Evolutionary conservation across 2,329 filamentous ascomycete species (phyloP).

Genomic region (Spiromastix sp.): DNA sequence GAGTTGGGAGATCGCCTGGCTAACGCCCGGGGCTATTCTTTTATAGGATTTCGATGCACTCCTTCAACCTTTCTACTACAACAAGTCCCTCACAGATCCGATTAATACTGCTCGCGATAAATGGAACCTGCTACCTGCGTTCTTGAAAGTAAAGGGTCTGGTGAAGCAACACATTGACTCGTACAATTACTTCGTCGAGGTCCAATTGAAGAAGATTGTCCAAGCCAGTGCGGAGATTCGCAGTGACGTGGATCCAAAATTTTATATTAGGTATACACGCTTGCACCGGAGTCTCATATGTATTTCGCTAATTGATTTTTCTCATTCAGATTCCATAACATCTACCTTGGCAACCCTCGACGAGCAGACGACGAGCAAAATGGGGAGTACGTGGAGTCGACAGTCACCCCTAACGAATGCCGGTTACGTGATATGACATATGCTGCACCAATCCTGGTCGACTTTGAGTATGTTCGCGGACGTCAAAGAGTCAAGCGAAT

Average conservation of each 20-base stretch:
- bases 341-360: slow-evolving; percentile 73
- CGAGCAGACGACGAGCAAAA: slow-evolving; percentile 64
- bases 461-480: slow-evolving; percentile 81
- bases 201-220: slow-evolving; percentile 94
- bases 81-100: slow-evolving; percentile 56
- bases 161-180: slow-evolving; percentile 98
- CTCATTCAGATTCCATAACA: slow-evolving; percentile 59
- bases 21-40: neutral
- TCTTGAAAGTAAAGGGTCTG: slow-evolving; percentile 91
- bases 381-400: slow-evolving; percentile 44
- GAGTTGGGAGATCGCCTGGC: neutral
- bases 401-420: slow-evolving; percentile 88
- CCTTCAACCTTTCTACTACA: slow-evolving; percentile 60
- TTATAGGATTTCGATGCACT: slow-evolving; percentile 47
- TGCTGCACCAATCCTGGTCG: slow-evolving; percentile 83
- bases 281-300: too few relatives aligned
- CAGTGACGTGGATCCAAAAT: slow-evolving; percentile 85
- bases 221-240: slow-evolving; percentile 79
- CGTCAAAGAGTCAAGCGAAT: slow-evolving; percentile 64
- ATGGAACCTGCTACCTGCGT: slow-evolving; percentile 94
- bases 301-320: too few relatives aligned
- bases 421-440: slow-evolving; percentile 97
- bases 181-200: slow-evolving; percentile 96
- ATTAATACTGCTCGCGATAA: slow-evolving; percentile 72
- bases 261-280: slow-evolving; percentile 63